Percentiles rank a stretch among this genome's conserved stretches.
Conservation (phyloP, 306 rosid genomes). For the Geum urbanum region DNA sequence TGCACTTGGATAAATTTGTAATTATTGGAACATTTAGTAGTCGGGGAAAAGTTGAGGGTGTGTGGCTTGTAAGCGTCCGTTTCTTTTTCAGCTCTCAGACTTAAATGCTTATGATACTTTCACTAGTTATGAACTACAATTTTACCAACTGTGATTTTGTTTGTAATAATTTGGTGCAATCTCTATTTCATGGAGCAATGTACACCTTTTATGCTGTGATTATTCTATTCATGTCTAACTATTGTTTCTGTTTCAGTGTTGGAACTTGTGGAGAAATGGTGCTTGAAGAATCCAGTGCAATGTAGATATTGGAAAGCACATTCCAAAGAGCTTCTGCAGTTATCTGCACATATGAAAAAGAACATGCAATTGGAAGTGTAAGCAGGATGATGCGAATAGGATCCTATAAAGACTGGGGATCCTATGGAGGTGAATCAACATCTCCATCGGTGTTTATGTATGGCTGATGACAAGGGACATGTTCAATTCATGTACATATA, state of each 20-base stretch:
- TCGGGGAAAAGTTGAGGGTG: neutral
- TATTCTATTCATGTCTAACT: neutral
- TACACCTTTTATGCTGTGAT: neutral
- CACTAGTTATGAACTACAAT: neutral
- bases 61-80: neutral
- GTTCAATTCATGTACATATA: conserved; percentile 9
- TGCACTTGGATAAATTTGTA: neutral
- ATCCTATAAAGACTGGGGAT: neutral
- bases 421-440: neutral
- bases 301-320: conserved; percentile 2
- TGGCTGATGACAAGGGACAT: neutral
- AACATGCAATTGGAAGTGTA: neutral
- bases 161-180: neutral
- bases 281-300: conserved; percentile 15
- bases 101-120: neutral
- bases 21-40: too few species aligned
- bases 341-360: neutral
- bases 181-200: neutral
- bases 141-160: neutral
- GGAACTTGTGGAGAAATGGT: neutral
- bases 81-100: conserved; percentile 10
- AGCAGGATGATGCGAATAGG: neutral
- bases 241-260: neutral
- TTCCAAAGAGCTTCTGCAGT: neutral
- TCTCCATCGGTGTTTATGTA: neutral